These are phyloP conservation scores for Metschnikowia gruessii DNA, from an alignment of 805 yeast species.

Conservation along the genomic window DNA sequence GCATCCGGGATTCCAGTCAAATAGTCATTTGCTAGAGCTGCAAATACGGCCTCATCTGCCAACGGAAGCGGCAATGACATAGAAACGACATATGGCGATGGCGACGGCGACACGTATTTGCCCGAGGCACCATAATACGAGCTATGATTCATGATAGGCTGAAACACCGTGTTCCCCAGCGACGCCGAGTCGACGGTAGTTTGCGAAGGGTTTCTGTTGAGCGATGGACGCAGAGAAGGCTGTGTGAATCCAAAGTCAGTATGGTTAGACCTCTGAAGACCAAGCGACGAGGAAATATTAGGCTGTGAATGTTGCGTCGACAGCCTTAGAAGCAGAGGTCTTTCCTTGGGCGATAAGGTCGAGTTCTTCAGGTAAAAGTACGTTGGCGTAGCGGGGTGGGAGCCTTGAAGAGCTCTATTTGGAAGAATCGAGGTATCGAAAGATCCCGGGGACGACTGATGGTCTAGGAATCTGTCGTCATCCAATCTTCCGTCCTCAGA, in stretches of 20 bases:
- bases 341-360: constrained; percentile 8
- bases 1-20: constrained; percentile 46
- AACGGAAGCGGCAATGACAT: constrained; percentile 41
- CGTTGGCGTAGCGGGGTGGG: constrained; percentile 6
- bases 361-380: constrained; percentile 6
- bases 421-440: constrained; percentile 3
- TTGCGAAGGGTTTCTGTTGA: constrained; percentile 34
- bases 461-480: constrained; percentile 4
- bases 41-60: constrained; percentile 45
- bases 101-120: constrained; percentile 4
- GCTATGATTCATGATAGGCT: constrained; percentile 1
- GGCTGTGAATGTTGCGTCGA: constrained; percentile 12
- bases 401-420: constrained; percentile 1
- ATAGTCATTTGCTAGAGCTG: constrained; percentile 49
- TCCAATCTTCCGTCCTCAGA: not conserved
- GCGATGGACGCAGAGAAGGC: constrained; percentile 25
- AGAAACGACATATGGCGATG: constrained; percentile 31
- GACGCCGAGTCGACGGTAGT: constrained; percentile 34
- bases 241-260: constrained; percentile 7
- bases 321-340: constrained; percentile 15
- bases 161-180: constrained; percentile 13
- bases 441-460: constrained; percentile 3
- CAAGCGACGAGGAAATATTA: constrained; percentile 3
- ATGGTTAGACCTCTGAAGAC: constrained; percentile 4
- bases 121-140: constrained; percentile 13